Conservation (phyloP, 352 stramenopile species). For the Pythium grandisporangium region DNA sequence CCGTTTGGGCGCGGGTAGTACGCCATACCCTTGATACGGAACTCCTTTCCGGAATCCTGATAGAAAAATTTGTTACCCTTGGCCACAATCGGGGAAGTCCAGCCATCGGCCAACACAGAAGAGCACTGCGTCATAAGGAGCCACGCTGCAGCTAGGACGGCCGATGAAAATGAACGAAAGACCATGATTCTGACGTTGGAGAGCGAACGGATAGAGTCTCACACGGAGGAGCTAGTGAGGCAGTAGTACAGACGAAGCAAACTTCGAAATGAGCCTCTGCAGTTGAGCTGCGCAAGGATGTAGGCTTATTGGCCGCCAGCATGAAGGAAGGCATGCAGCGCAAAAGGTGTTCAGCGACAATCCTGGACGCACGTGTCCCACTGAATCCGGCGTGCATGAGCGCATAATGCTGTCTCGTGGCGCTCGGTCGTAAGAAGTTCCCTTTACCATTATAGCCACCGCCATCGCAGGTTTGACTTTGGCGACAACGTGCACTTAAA, state of each 20-base stretch:
- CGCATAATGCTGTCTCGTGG: too few relatives aligned
- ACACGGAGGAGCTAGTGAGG: not conserved
- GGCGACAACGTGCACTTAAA: too few relatives aligned
- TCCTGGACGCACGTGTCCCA: too few relatives aligned
- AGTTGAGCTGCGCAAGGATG: too few relatives aligned
- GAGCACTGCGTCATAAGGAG: not conserved
- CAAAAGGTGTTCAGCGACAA: too few relatives aligned
- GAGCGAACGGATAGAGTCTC: not conserved
- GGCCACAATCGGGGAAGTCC: conserved; percentile 11
- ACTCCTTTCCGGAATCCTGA: conserved; percentile 26
- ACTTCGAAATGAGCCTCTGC: too few relatives aligned
- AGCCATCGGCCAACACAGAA: not conserved
- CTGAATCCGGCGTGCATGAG: too few relatives aligned
- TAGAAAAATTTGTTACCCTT: conserved; percentile 65
- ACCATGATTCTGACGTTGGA: not conserved
- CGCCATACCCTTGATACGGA: conserved; percentile 24
- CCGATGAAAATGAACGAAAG: not conserved
- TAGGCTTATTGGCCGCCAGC: too few relatives aligned
- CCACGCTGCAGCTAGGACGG: not conserved
- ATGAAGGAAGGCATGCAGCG: too few relatives aligned
- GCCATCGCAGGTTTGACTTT: too few relatives aligned
- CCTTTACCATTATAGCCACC: too few relatives aligned
- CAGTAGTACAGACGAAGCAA: conserved; percentile 1
- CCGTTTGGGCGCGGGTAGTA: conserved; percentile 25
- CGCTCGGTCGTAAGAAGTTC: too few relatives aligned